Base-by-base conservation (phyloP, 2,329 filamentous ascomycete species). In the Leptographium radiaticola region DNA sequence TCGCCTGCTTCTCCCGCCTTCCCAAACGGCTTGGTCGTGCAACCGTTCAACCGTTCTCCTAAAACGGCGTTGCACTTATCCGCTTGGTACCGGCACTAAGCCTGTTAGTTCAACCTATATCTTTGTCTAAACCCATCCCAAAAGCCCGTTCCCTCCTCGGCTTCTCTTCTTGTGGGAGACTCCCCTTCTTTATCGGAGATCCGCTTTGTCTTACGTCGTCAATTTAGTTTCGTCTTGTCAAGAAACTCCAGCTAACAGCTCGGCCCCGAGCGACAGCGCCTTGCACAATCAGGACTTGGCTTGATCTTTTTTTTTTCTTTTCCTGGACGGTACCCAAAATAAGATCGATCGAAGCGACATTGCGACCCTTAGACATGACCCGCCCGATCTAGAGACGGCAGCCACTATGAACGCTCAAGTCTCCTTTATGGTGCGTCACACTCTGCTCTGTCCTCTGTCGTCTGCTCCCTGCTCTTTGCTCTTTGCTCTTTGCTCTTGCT, bases 351-450 rank as follows among this genome's bases (percentile, higher is more conserved):
- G 25, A 25, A 25, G 25, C 25, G 25, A 25, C 25, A 5, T 25
- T 25, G 25, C 5, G 25, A 25, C 25, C 25, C 25, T 25, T 5
- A 25, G 25, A 25, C 25, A 25, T 25, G 25, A 25, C 25, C 25
- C 3, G 25, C 25, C 25, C 25, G 25, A 25, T 25, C 25, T 25
- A 25, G 25, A 25, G 25, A 25, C 25, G 25, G 25, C 25, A 25
- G 20, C 13, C 62, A 71, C 56, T 59, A 80, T 80, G 76, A 78
- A 75, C 61, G 75, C 76, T 55, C 75, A 79, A 64, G 74, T 80
- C 61, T 76, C 74, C 34, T 78, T 80, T 59, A 70, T 80, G 64
- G 77, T 79, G 69, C 70, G 74, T 70, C 25, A 25, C 25, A n/a
- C 34, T 36, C 34, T 48, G 11, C 15, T 12, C 10, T 12, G 15